phyloP scores from a whole-genome alignment of 768 basidiomycete species.

The Lactifluus rugatus region DNA sequence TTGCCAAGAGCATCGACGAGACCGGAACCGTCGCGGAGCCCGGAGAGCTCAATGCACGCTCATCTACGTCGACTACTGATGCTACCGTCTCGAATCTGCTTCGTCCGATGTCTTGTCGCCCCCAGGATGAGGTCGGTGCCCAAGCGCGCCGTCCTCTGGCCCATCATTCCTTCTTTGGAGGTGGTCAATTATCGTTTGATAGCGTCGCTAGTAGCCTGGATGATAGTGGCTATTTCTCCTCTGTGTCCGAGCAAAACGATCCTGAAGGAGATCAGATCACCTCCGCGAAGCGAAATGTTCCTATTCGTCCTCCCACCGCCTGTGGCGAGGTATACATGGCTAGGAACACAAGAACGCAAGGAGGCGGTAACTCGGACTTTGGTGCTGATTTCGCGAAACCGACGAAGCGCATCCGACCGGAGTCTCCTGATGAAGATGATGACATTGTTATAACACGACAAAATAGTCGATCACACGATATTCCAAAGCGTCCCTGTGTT shows the following conservation, averaged over 20 bases:
- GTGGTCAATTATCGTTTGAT: slow-evolving; percentile 1
- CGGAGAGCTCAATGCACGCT: background rate
- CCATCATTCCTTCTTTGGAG: slow-evolving; percentile 1
- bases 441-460: background rate
- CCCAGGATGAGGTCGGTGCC: background rate
- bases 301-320: background rate
- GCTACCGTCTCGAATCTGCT: background rate
- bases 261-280: background rate
- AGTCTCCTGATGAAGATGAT: background rate
- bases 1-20: background rate
- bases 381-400: background rate
- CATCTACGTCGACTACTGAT: background rate
- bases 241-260: slow-evolving; percentile 2
- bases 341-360: background rate
- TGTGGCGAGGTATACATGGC: background rate
- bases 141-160: background rate
- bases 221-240: slow-evolving; percentile 17
- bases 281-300: background rate
- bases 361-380: background rate
- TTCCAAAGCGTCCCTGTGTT: background rate
- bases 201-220: background rate
- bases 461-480: background rate
- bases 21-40: background rate
- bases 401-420: slow-evolving; percentile 3
- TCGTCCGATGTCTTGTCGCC: slow-evolving; percentile 4